phyloP scores from a whole-genome alignment of 2,329 filamentous ascomycete genomes.

The Microcyclospora tardicrescens region DNA sequence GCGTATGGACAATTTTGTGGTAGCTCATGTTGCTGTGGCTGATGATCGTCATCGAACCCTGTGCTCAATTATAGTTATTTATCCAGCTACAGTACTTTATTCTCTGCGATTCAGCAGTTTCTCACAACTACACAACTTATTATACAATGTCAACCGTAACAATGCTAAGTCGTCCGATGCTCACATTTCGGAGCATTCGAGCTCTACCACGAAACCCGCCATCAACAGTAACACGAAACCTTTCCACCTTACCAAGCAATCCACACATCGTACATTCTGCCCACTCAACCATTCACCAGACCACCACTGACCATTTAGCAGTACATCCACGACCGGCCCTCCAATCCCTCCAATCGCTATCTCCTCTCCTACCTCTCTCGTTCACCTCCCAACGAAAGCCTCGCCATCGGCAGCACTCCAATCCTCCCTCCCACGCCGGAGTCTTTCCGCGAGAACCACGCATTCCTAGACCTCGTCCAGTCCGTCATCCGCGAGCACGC shows the following conservation, averaged over 20 bases:
- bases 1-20: too few species aligned
- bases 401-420: conserved; percentile 43
- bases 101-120: too few species aligned
- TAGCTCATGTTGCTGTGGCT: too few species aligned
- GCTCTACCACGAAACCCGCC: conserved; percentile 13
- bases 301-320: conserved; percentile 3
- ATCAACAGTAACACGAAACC: conserved; percentile 11
- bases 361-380: conserved; percentile 46
- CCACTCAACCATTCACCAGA: conserved; percentile 21
- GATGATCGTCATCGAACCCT: too few species aligned
- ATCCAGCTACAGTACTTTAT: too few species aligned
- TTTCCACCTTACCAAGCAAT: conserved; percentile 33
- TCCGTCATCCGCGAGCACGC: conserved; percentile 43
- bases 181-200: conserved; percentile 10
- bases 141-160: too few species aligned
- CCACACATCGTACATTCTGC: conserved; percentile 26
- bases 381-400: conserved; percentile 37
- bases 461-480: conserved; percentile 44
- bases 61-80: too few species aligned
- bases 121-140: too few species aligned
- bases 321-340: conserved; percentile 38
- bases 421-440: conserved; percentile 44
- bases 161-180: too few species aligned
- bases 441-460: conserved; percentile 42
- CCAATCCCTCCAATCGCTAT: conserved; percentile 24